These are phyloP conservation scores for Parietaria judaica DNA, from an alignment of 306 rosid genomes.

Conservation along the genomic window DNA sequence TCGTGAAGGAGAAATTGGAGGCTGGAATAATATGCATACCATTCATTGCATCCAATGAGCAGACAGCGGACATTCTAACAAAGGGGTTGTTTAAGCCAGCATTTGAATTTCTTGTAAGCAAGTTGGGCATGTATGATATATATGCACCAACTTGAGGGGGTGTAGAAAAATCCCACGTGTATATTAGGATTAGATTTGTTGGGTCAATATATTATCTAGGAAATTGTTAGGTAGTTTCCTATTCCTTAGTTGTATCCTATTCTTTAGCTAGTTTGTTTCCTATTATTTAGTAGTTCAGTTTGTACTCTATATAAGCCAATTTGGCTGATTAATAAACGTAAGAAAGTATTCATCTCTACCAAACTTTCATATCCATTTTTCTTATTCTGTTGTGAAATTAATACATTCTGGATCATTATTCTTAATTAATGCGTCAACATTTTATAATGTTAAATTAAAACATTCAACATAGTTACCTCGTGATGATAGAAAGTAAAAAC, in stretches of 20 bases:
- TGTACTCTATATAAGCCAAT: no score
- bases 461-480: no score
- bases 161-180: not conserved
- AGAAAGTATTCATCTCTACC: no score
- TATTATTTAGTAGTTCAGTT: no score
- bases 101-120: not conserved
- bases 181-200: not conserved
- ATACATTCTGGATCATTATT: not conserved
- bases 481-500: no score
- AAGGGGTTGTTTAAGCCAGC: not conserved
- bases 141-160: not conserved
- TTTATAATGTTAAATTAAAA: no score
- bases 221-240: no score
- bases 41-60: not conserved
- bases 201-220: no score
- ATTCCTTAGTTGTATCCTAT: no score
- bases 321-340: no score
- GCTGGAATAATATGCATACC: not conserved
- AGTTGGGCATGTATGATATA: not conserved
- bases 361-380: no score
- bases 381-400: not conserved
- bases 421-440: not conserved
- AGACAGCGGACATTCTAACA: not conserved
- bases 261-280: no score
- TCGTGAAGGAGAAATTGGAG: slow-evolving; percentile 1